Conservation (phyloP, 139 green algal species). For the Mesotaenium endlicherianum region DNA sequence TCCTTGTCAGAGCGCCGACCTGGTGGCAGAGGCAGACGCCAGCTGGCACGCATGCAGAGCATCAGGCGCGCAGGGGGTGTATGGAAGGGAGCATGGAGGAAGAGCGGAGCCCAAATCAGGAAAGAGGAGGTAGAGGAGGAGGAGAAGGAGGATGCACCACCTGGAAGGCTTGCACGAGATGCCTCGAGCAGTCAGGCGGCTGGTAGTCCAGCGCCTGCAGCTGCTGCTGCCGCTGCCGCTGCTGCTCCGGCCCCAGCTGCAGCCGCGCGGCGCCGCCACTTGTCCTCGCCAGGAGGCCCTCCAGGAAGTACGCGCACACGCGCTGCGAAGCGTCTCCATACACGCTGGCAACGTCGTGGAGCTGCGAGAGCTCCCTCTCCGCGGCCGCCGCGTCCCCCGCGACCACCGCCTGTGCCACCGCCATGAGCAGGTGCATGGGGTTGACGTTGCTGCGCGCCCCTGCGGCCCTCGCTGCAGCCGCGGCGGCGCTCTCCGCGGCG, state of each 20-base stretch:
- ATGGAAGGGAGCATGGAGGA: no score
- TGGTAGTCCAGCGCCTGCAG: neutral
- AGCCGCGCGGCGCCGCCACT: neutral
- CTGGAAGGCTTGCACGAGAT: conserved; percentile 12
- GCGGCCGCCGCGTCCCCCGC: neutral
- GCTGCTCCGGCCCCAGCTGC: neutral
- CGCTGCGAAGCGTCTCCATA: conserved; percentile 31
- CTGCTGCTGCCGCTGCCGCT: no score
- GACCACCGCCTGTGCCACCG: conserved; percentile 17
- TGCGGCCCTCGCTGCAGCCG: neutral
- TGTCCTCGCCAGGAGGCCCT: conserved; percentile 19
- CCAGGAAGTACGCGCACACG: conserved; percentile 37
- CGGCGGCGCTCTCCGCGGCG: neutral
- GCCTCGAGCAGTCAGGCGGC: neutral
- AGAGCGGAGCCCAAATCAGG: no score
- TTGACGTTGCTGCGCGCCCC: conserved; percentile 2
- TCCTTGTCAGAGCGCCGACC: neutral
- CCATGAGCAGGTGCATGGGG: conserved; percentile 12
- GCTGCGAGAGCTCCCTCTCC: neutral
- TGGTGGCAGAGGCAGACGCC: neutral
- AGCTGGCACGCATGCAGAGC: neutral
- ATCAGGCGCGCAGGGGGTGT: neutral
- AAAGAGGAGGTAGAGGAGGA: no score
- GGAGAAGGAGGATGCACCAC: no score
- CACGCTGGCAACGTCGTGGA: conserved; percentile 10